These are phyloP conservation scores for Penicillium simplicissimum DNA, from an alignment of 495 filamentous ascomycete species.

Conservation along the genomic window DNA sequence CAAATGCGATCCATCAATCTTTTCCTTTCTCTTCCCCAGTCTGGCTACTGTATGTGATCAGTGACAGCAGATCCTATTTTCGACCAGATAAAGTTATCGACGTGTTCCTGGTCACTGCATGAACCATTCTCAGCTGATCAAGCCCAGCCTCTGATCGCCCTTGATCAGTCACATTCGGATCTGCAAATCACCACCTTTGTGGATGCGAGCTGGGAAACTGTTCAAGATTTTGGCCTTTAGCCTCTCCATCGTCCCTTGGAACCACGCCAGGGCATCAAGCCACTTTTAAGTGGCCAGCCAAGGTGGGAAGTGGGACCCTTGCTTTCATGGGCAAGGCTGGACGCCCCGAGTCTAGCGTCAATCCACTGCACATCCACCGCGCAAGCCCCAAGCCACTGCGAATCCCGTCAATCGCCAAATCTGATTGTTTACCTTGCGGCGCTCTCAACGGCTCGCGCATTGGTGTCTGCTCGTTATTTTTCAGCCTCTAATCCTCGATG, in stretches of 20 bases:
- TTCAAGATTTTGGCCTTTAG: not conserved
- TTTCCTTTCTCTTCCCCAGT: too few relatives aligned
- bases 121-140: not conserved
- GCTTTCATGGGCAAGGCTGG: not conserved
- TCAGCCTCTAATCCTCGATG: not conserved
- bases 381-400: not conserved
- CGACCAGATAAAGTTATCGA: not conserved
- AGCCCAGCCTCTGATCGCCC: not conserved
- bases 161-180: constrained; percentile 2
- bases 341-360: not conserved
- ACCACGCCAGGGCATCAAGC: too few relatives aligned
- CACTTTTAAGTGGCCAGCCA: not conserved
- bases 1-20: not conserved
- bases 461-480: not conserved
- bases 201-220: not conserved
- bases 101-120: constrained; percentile 1
- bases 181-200: not conserved
- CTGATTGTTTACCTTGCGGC: not conserved
- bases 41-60: not conserved
- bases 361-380: not conserved
- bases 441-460: not conserved
- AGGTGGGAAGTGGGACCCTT: not conserved
- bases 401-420: not conserved
- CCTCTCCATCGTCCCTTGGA: not conserved
- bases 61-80: not conserved